phyloP scores from a whole-genome alignment of 768 basidiomycete species.

The Ephemerocybe angulata region DNA sequence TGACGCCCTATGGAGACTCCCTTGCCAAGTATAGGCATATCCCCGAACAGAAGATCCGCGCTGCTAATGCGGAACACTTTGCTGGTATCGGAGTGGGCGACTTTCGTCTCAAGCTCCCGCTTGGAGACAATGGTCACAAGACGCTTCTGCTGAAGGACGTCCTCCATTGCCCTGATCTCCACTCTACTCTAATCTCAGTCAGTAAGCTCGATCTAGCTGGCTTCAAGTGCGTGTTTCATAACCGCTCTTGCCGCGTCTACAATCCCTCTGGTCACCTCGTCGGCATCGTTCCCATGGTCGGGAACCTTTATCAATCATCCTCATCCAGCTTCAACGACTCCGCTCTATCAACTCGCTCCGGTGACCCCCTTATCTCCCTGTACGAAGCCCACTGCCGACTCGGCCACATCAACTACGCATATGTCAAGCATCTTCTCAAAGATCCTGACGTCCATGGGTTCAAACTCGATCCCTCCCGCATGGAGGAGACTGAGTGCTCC shows the following conservation, averaged over 20 bases:
- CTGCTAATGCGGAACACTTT: constrained; percentile 31
- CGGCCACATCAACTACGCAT: not conserved
- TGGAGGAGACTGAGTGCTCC: constrained; percentile 10
- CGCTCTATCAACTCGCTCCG: not conserved
- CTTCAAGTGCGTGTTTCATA: not conserved
- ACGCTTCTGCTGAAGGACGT: constrained; percentile 28
- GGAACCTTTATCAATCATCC: constrained; percentile 5
- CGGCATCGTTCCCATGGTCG: constrained; percentile 15
- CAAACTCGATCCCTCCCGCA: constrained; percentile 21
- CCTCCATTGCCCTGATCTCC: constrained; percentile 34
- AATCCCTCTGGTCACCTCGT: constrained; percentile 15
- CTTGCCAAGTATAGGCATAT: constrained; percentile 21
- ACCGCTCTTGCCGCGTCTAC: constrained; percentile 18
- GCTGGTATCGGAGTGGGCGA: constrained; percentile 26
- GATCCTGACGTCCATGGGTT: constrained; percentile 25
- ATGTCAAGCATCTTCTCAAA: constrained; percentile 19
- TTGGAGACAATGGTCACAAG: constrained; percentile 15
- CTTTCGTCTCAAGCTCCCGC: constrained; percentile 28
- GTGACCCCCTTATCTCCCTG: not conserved
- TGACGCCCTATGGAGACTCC: constrained; percentile 25
- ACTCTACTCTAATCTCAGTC: constrained; percentile 28
- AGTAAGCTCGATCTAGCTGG: not conserved
- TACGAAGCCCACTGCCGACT: not conserved
- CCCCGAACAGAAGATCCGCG: constrained; percentile 18
- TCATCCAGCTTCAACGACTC: not conserved